Conservation (phyloP, 2,329 filamentous ascomycete genomes). For the Colletotrichum paranaense region DNA sequence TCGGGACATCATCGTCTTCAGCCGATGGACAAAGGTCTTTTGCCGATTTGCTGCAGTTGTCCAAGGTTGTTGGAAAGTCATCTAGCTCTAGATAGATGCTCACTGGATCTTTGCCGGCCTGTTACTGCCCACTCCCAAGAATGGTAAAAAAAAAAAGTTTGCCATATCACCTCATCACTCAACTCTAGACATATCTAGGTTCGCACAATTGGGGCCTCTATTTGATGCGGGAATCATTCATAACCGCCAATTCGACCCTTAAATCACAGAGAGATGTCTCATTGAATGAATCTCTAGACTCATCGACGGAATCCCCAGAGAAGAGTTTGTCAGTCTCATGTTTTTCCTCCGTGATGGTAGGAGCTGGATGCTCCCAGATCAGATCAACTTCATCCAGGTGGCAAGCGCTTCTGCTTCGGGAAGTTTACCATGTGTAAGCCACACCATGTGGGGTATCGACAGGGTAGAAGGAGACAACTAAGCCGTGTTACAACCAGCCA, state of each 20-base stretch:
- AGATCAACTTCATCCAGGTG: background rate
- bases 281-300: background rate
- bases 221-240: background rate
- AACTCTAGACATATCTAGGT: background rate
- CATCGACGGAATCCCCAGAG: background rate
- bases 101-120: background rate
- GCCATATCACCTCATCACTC: background rate
- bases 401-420: constrained; percentile 1
- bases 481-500: background rate
- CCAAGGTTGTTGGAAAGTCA: background rate
- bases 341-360: background rate
- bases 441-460: background rate
- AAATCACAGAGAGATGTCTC: background rate
- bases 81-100: background rate
- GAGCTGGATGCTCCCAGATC: background rate
- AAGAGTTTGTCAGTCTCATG: background rate
- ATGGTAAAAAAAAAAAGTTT: background rate
- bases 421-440: constrained; percentile 2
- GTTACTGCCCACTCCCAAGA: background rate
- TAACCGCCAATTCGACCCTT: background rate
- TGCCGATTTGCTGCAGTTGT: background rate
- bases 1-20: background rate
- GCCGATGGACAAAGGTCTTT: background rate
- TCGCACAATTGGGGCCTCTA: background rate
- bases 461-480: constrained; percentile 7